phyloP scores from a whole-genome alignment of 2,329 filamentous ascomycete species.

The Hyphodiscus sp. region DNA sequence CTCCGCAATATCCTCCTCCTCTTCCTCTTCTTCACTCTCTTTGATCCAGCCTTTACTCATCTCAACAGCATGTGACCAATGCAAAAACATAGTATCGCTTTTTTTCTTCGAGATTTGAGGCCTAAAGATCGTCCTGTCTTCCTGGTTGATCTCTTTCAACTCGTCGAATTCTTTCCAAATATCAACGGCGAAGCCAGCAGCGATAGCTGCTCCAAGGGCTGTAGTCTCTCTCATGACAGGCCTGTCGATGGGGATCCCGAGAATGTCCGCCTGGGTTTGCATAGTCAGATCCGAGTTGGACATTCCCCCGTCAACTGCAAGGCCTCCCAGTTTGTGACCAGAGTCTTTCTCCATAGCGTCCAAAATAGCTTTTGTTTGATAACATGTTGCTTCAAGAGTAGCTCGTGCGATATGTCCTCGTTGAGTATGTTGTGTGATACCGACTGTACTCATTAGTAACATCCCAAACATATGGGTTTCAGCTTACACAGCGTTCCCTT shows the following conservation, averaged over 20 bases:
- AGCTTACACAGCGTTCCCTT: conserved; percentile 62
- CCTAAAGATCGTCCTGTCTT: conserved; percentile 61
- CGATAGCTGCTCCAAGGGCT: conserved; percentile 80
- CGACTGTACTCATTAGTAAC: conserved; percentile 40
- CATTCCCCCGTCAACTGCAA: conserved; percentile 85
- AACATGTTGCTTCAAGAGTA: conserved; percentile 85
- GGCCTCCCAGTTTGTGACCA: conserved; percentile 63
- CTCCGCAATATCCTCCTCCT: not conserved
- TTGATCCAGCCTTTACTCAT: conserved; percentile 68
- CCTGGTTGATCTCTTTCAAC: conserved; percentile 62
- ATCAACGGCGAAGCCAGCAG: conserved; percentile 75
- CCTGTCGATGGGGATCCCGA: conserved; percentile 73
- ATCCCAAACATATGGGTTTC: not conserved
- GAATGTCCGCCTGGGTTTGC: conserved; percentile 82
- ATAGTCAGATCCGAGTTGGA: conserved; percentile 84
- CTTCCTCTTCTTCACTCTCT: conserved; percentile 2
- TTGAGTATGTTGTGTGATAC: conserved; percentile 78
- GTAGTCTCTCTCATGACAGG: conserved; percentile 89
- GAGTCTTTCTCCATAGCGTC: conserved; percentile 88
- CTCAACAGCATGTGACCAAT: conserved; percentile 69
- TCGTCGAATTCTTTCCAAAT: conserved; percentile 74
- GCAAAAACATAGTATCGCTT: conserved; percentile 55
- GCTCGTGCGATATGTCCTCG: conserved; percentile 82
- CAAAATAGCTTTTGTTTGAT: conserved; percentile 86
- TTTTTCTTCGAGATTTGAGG: conserved; percentile 54